These are phyloP conservation scores for Piper longum DNA, from an alignment of 164 flowering plant genomes.

Conservation along the genomic window DNA sequence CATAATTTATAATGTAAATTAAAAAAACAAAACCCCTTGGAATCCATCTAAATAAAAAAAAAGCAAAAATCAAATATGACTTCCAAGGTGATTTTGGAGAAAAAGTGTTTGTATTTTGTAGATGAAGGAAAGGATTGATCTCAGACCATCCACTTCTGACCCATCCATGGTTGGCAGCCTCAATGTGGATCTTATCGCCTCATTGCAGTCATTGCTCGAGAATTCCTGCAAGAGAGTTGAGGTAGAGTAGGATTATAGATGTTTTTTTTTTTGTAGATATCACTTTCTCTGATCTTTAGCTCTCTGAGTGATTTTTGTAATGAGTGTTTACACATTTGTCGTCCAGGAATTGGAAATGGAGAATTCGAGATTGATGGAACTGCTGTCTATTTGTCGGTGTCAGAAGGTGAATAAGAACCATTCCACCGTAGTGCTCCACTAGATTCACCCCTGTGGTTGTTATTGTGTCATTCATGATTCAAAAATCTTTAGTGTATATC, in stretches of 20 bases:
- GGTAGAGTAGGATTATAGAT: constrained; percentile 2
- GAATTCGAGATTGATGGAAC: constrained; percentile 36
- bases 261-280: not conserved
- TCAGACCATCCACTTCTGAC: not conserved
- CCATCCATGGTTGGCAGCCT: constrained; percentile 2
- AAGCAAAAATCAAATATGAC: too few species aligned
- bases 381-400: constrained; percentile 36
- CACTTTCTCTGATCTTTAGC: not conserved
- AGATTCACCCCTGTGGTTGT: not conserved
- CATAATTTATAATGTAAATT: too few species aligned
- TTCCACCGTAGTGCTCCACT: not conserved
- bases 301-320: not conserved
- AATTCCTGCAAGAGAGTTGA: constrained; percentile 13
- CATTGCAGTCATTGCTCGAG: constrained; percentile 8
- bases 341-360: constrained; percentile 53
- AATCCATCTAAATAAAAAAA: too few species aligned
- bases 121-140: not conserved
- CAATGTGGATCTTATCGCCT: constrained; percentile 6
- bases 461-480: not conserved
- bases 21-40: too few species aligned
- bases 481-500: not conserved
- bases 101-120: not conserved
- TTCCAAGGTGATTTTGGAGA: too few species aligned
- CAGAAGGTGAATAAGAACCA: constrained; percentile 24
- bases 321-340: not conserved